Percentiles rank a stretch among this genome's conserved stretches.
Conservation (phyloP, 164 flowering plant genomes). For the Dillenia suffruticosa region DNA sequence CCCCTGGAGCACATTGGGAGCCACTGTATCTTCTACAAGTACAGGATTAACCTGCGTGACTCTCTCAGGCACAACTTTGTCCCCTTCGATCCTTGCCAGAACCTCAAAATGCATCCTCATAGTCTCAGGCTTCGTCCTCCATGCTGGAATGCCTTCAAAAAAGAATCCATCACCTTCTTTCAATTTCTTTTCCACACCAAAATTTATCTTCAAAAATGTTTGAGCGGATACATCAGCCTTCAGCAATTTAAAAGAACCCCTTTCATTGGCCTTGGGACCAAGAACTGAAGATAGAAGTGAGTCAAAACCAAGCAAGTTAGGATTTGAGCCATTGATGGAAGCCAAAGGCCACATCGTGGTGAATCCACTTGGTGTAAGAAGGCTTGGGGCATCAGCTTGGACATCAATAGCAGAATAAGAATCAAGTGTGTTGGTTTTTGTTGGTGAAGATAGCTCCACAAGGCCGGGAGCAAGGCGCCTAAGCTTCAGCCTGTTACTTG, state of each 20-base stretch:
- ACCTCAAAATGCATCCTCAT: constrained; percentile 87
- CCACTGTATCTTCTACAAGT: constrained; percentile 48
- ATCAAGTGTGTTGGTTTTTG: constrained; percentile 28
- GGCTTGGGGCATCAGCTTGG: constrained; percentile 34
- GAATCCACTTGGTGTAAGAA: constrained; percentile 53
- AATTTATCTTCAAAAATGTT: constrained; percentile 76
- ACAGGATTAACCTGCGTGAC: constrained; percentile 65
- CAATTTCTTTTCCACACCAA: constrained; percentile 69
- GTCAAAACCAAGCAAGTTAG: constrained; percentile 77
- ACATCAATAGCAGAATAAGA: constrained; percentile 28
- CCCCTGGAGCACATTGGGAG: constrained; percentile 41
- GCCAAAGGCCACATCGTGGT: constrained; percentile 81
- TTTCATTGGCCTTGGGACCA: constrained; percentile 54
- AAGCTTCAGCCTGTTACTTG: constrained; percentile 62
- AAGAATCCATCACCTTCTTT: constrained; percentile 48
- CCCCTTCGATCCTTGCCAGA: constrained; percentile 81
- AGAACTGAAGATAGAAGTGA: constrained; percentile 52
- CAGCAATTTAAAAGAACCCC: constrained; percentile 69
- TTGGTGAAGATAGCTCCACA: constrained; percentile 70
- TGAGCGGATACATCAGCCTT: constrained; percentile 87
- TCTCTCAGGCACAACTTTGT: constrained; percentile 70
- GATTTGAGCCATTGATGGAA: constrained; percentile 69
- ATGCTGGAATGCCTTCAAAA: constrained; percentile 44
- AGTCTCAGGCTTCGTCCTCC: constrained; percentile 83
- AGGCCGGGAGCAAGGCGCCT: constrained; percentile 92